Conservation (phyloP, 2,329 filamentous ascomycete genomes). For the Aspergillus ustus region DNA sequence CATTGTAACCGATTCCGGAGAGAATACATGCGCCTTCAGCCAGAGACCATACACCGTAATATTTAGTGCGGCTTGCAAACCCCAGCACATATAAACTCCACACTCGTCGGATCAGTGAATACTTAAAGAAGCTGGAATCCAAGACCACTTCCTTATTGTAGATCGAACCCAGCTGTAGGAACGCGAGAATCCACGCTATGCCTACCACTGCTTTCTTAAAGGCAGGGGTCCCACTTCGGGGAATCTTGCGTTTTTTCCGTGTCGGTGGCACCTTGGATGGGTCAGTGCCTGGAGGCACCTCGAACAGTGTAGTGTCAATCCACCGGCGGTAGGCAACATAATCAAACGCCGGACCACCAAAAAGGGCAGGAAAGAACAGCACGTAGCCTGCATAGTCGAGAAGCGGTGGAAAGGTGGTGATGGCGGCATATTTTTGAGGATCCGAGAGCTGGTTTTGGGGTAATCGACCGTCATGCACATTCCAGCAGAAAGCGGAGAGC, state of each 20-base stretch:
- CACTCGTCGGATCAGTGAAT: slow-evolving; percentile 72
- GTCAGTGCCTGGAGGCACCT: slow-evolving; percentile 78
- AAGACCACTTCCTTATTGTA: slow-evolving; percentile 70
- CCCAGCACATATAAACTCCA: slow-evolving; percentile 84
- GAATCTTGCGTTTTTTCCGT: slow-evolving; percentile 88
- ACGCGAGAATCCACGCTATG: slow-evolving; percentile 77
- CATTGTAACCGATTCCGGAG: slow-evolving; percentile 91
- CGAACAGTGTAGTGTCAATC: slow-evolving; percentile 94
- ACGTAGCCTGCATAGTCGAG: slow-evolving; percentile 90
- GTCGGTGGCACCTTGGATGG: slow-evolving; percentile 83
- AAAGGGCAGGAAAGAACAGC: slow-evolving; percentile 89
- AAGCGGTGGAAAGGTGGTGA: slow-evolving; percentile 73
- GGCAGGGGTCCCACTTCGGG: slow-evolving; percentile 85
- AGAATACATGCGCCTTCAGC: slow-evolving; percentile 95
- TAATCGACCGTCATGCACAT: slow-evolving; percentile 87
- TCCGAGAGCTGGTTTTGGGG: slow-evolving; percentile 81
- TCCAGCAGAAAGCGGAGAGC: slow-evolving; percentile 95
- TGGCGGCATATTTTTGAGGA: slow-evolving; percentile 79
- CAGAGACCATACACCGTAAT: slow-evolving; percentile 93
- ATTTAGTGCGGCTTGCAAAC: slow-evolving; percentile 83
- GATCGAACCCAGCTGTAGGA: slow-evolving; percentile 71
- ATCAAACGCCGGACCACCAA: slow-evolving; percentile 91
- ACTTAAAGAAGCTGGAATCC: slow-evolving; percentile 67
- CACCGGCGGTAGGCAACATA: slow-evolving; percentile 90
- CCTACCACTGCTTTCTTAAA: slow-evolving; percentile 74